Evolutionary conservation across 2,329 filamentous ascomycete genomes (phyloP).

Genomic region (Metarhizium album): DNA sequence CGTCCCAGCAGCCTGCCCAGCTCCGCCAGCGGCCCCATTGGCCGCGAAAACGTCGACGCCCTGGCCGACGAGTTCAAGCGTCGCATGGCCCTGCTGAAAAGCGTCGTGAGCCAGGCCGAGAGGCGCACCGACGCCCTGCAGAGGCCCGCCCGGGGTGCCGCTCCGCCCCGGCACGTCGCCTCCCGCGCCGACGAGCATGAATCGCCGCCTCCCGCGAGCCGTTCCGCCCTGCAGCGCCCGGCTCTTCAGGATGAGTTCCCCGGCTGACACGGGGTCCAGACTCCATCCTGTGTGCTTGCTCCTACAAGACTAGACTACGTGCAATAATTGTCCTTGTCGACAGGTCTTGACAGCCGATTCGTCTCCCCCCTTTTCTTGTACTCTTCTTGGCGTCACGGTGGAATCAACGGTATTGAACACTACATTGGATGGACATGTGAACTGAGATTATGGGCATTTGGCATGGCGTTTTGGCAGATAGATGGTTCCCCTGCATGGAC

Average conservation of each 20-base stretch:
- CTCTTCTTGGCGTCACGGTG: background rate
- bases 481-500: background rate
- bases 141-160: no score
- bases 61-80: constrained; percentile 47
- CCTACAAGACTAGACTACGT: no score
- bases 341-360: background rate
- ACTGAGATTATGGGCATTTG: constrained; percentile 1
- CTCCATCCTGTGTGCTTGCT: no score
- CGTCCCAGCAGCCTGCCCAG: constrained; percentile 16
- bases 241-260: background rate
- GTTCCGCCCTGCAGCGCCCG: background rate
- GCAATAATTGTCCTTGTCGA: background rate
- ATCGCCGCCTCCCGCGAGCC: background rate
- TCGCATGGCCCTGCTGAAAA: constrained; percentile 43
- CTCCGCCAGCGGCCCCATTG: constrained; percentile 20
- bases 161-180: background rate
- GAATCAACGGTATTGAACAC: background rate
- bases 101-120: constrained; percentile 41
- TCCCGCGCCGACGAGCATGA: background rate
- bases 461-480: background rate
- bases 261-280: no score
- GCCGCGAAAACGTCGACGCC: constrained; percentile 36
- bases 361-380: background rate
- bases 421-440: background rate
- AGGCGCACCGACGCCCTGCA: constrained; percentile 26